Evolutionary conservation across 805 yeast species (phyloP).

Genomic region (Saturnispora halmiae): DNA sequence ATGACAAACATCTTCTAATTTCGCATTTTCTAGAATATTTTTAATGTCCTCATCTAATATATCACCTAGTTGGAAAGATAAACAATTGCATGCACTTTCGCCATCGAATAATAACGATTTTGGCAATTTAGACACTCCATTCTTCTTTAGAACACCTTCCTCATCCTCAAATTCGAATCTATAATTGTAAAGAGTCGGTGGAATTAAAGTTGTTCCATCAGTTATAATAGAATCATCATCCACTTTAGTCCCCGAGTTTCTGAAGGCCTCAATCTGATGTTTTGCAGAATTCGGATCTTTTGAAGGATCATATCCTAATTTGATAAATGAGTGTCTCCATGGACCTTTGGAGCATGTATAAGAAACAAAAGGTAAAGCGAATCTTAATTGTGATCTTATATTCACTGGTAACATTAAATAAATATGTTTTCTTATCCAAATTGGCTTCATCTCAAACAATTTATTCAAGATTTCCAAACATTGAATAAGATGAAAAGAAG

Average conservation of each 20-base stretch:
- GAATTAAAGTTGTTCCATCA: constrained; percentile 19
- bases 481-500: constrained; percentile 30
- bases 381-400: constrained; percentile 43
- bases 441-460: constrained; percentile 63
- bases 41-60: constrained; percentile 56
- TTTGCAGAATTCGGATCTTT: constrained; percentile 42
- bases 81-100: constrained; percentile 51
- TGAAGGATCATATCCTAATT: constrained; percentile 72
- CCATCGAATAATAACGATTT: constrained; percentile 64
- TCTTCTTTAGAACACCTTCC: constrained; percentile 16
- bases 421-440: constrained; percentile 77
- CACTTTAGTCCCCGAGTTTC: constrained; percentile 28
- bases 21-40: constrained; percentile 33
- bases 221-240: constrained; percentile 4
- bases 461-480: constrained; percentile 36
- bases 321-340: constrained; percentile 82
- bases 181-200: constrained; percentile 19
- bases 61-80: constrained; percentile 74
- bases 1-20: constrained; percentile 36
- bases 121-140: constrained; percentile 28
- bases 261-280: constrained; percentile 82
- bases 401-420: constrained; percentile 43
- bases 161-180: constrained; percentile 19
- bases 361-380: constrained; percentile 77
- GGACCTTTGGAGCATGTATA: constrained; percentile 85